These are phyloP conservation scores for Gymnopilus junonius DNA, from an alignment of 768 basidiomycete species.

Conservation along the genomic window DNA sequence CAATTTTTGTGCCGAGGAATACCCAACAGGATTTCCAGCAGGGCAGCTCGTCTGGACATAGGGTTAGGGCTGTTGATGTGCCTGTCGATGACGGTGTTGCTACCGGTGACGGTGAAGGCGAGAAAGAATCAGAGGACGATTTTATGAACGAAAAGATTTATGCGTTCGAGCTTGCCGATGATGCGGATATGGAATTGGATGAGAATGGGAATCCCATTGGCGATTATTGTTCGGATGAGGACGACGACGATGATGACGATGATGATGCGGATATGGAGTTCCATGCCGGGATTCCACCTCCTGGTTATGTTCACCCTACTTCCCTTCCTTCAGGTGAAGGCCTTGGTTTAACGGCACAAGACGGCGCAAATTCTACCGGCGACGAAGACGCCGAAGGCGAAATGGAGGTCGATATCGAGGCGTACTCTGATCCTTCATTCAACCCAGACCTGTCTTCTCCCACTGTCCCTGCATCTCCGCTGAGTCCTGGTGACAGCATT, in stretches of 20 bases:
- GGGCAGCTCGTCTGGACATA: not conserved
- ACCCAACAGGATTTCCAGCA: not conserved
- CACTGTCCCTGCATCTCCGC: not conserved
- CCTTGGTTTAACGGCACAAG: too few relatives aligned
- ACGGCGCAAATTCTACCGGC: conserved; percentile 5
- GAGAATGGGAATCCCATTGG: conserved; percentile 19
- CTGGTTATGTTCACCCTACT: too few relatives aligned
- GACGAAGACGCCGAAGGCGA: conserved; percentile 37
- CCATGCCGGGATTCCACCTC: too few relatives aligned
- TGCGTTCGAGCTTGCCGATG: conserved; percentile 24
- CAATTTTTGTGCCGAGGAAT: too few relatives aligned
- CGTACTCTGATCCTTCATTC: conserved; percentile 40
- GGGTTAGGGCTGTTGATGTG: not conserved
- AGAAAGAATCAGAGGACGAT: conserved; percentile 7
- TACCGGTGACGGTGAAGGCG: not conserved
- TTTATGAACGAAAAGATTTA: conserved; percentile 31
- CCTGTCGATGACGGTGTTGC: not conserved
- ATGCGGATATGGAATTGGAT: conserved; percentile 16
- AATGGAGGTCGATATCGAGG: conserved; percentile 37
- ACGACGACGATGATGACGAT: conserved; percentile 21
- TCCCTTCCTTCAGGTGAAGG: too few relatives aligned
- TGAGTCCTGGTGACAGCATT: not conserved
- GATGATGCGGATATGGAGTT: conserved; percentile 20
- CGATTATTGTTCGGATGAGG: conserved; percentile 16
- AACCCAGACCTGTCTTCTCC: conserved; percentile 38